phyloP scores from a whole-genome alignment of 352 stramenopile species.

The Globisporangium echinulatum region DNA sequence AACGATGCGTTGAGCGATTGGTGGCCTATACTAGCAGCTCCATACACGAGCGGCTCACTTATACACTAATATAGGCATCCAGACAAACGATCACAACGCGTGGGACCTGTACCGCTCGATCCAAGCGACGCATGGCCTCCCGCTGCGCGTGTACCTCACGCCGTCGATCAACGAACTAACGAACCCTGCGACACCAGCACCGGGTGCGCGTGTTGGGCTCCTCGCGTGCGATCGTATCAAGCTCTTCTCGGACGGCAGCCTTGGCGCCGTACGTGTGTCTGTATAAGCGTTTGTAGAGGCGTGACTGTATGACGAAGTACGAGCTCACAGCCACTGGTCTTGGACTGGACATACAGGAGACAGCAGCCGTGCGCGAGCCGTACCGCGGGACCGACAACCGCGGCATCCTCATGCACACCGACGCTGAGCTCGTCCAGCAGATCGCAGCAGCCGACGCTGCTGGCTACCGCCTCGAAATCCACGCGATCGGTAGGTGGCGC shows the following conservation, averaged over 20 bases:
- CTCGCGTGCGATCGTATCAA: slow-evolving; percentile 85
- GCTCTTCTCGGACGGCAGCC: slow-evolving; percentile 84
- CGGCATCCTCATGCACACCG: slow-evolving; percentile 81
- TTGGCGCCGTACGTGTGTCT: slow-evolving; percentile 57
- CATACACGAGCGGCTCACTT: background rate
- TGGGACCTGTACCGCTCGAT: slow-evolving; percentile 79
- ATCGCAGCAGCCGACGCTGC: slow-evolving; percentile 42
- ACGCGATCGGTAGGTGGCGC: slow-evolving; percentile 71
- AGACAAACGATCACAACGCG: slow-evolving; percentile 82
- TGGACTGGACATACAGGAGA: slow-evolving; percentile 45
- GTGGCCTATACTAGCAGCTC: background rate
- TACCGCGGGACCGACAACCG: slow-evolving; percentile 60
- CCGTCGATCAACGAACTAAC: slow-evolving; percentile 59
- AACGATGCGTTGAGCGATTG: background rate
- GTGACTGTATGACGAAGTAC: too few species aligned
- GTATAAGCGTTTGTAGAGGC: too few species aligned
- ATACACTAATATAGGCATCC: slow-evolving; percentile 32
- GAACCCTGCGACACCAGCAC: slow-evolving; percentile 27
- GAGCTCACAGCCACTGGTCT: too few species aligned
- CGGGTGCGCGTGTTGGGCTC: slow-evolving; percentile 38
- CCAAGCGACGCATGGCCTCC: slow-evolving; percentile 42
- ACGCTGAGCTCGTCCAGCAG: slow-evolving; percentile 55
- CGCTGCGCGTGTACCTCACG: slow-evolving; percentile 76
- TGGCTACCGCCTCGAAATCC: slow-evolving; percentile 82
- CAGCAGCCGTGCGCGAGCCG: slow-evolving; percentile 62